Conservation (phyloP, 345 rosid species). For the Heritiera fomes region DNA sequence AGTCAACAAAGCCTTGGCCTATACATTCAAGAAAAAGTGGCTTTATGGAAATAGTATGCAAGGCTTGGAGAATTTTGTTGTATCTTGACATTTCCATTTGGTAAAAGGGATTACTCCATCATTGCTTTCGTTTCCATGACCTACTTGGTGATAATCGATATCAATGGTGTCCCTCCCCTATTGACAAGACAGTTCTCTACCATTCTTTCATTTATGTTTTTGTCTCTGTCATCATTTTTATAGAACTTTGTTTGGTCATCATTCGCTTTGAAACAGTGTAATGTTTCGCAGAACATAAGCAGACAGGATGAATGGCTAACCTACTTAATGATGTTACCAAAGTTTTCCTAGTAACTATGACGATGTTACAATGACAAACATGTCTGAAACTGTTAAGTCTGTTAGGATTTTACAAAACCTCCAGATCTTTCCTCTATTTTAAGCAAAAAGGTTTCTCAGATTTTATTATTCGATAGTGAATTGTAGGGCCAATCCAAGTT, state of each 20-base stretch:
- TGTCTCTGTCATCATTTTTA: too few relatives aligned
- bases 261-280: too few relatives aligned
- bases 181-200: too few relatives aligned
- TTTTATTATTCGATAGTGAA: background rate
- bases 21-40: background rate
- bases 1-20: background rate
- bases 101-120: background rate
- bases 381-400: background rate
- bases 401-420: background rate
- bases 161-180: too few relatives aligned
- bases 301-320: too few relatives aligned
- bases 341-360: too few relatives aligned
- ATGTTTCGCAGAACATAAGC: too few relatives aligned
- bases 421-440: background rate
- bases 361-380: too few relatives aligned
- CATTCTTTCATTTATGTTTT: too few relatives aligned
- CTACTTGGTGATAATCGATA: background rate
- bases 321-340: too few relatives aligned
- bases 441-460: background rate
- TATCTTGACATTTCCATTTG: background rate
- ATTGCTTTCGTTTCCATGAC: background rate
- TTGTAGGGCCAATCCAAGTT: background rate
- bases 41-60: background rate
- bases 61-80: background rate
- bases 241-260: too few relatives aligned